Evolutionary conservation across 2,329 filamentous ascomycete genomes (phyloP).

Genomic region (Capronia epimyces): DNA sequence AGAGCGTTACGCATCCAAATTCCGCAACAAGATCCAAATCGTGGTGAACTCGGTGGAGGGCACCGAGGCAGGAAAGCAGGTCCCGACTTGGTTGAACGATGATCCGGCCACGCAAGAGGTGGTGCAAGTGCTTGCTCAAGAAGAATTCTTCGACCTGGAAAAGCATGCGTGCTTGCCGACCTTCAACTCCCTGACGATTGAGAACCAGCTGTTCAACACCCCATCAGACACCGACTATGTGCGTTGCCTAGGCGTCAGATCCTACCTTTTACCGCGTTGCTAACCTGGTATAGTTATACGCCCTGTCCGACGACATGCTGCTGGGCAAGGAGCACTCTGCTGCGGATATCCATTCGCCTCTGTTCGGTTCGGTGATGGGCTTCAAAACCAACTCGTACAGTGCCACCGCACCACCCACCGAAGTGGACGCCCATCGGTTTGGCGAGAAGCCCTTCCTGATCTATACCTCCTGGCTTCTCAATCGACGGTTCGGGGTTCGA

Average conservation of each 20-base stretch:
- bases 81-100: slow-evolving; percentile 20
- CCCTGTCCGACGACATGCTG: slow-evolving; percentile 25
- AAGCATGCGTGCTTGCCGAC: slow-evolving; percentile 21
- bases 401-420: slow-evolving; percentile 15
- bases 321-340: slow-evolving; percentile 17
- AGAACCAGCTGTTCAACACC: slow-evolving; percentile 24
- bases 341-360: slow-evolving; percentile 20
- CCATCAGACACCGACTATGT: slow-evolving; percentile 19
- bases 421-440: slow-evolving; percentile 18
- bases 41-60: slow-evolving; percentile 21
- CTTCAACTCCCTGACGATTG: slow-evolving; percentile 24
- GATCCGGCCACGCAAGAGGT: slow-evolving; percentile 9
- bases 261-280: neutral
- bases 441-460: slow-evolving; percentile 24
- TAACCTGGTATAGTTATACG: slow-evolving; percentile 13
- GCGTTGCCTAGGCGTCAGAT: neutral
- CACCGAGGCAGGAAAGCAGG: slow-evolving; percentile 11
- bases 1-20: slow-evolving; percentile 17
- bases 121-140: slow-evolving; percentile 20
- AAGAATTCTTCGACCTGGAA: slow-evolving; percentile 22
- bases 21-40: slow-evolving; percentile 23
- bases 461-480: slow-evolving; percentile 24
- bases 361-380: slow-evolving; percentile 22
- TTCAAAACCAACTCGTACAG: slow-evolving; percentile 25
- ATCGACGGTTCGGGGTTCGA: slow-evolving; percentile 21